Base-by-base conservation (phyloP, 768 basidiomycete genomes). In the Kwoniella bestiolae region DNA sequence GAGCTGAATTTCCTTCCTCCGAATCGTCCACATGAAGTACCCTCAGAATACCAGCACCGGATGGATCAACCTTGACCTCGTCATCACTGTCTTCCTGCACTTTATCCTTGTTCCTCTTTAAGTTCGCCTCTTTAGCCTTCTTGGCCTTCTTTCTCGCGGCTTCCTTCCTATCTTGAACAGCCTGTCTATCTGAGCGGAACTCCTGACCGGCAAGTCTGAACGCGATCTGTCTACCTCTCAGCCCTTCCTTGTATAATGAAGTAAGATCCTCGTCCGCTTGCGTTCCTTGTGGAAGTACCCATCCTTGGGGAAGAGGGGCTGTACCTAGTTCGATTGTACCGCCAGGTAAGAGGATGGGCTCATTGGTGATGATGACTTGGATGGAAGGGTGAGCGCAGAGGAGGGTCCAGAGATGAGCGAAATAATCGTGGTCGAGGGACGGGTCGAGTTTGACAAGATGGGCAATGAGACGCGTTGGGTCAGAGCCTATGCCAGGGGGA, bases 351-450 rank as follows among this genome's bases (percentile, higher is more conserved):
- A 67, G 62, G 28, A 77, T 55, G 4, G 76, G 76, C 35, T 74
- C 65, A 7, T 65, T 65, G 29, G 71, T 66, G 59, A 75, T 35
- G 46, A 68, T 56, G 25, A 74, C 52, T 35, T 67, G 65, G 32
- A 77, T 68, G 38, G 63, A 57, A 4, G 76, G 69, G 38, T 74
- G 76, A 3, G 66, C 63, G 25, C 64, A 52, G 3, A 77, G 62
- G 1, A 69, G 29, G 3, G 67, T 65, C 50, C 63, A 77, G 35
- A 77, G 53, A 60, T 74, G 70, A n/a, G 71, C 55, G 65, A 77
- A 77, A 49, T 65, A 74, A 21, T 65, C 69, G 3, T 58, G 41
- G 62, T 77, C 76, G 16, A 73, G 60, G 11, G 60, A 58, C 4
- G 69, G 49, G 26, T 77, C 73, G 6, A 57, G 45, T 29, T 57